These are phyloP conservation scores for Aureobasidium sp. DNA, from an alignment of 2,329 filamentous ascomycete genomes.

Conservation along the genomic window DNA sequence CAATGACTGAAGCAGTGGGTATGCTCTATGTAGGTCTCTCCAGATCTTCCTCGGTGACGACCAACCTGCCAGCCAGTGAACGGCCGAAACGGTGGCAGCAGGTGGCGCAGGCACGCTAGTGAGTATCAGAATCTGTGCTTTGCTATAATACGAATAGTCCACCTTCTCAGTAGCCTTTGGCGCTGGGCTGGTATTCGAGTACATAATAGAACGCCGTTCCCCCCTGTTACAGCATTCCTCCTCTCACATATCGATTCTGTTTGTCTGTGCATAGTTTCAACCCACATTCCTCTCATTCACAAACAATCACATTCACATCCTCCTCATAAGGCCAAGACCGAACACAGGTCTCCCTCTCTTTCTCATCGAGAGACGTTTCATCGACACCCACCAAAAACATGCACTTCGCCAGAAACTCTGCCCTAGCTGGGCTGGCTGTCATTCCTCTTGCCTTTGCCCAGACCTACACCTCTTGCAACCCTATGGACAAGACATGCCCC, in stretches of 20 bases:
- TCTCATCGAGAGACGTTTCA: not conserved
- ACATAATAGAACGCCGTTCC: constrained; percentile 13
- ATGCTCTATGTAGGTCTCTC: not conserved
- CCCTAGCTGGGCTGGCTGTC: constrained; percentile 32
- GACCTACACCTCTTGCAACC: constrained; percentile 71
- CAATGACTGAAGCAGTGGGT: not conserved
- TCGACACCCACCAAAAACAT: constrained; percentile 22
- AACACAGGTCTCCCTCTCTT: not conserved
- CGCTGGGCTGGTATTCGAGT: not conserved
- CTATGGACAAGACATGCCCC: constrained; percentile 63
- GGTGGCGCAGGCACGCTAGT: constrained; percentile 14
- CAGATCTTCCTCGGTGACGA: constrained; percentile 10
- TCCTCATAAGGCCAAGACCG: constrained; percentile 5
- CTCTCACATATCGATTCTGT: not conserved
- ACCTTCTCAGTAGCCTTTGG: not conserved
- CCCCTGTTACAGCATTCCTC: constrained; percentile 12
- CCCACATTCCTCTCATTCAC: constrained; percentile 2
- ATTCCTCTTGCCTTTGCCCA: constrained; percentile 56
- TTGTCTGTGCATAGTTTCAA: constrained; percentile 4
- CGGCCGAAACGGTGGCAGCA: constrained; percentile 12
- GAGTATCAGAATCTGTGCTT: constrained; percentile 14
- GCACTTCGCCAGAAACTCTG: constrained; percentile 26
- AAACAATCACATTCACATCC: constrained; percentile 12
- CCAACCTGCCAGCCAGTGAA: constrained; percentile 3
- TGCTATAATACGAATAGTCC: constrained; percentile 12